These are phyloP conservation scores for Elaeagnus macrophylla DNA, from an alignment of 306 rosid genomes.

Conservation along the genomic window DNA sequence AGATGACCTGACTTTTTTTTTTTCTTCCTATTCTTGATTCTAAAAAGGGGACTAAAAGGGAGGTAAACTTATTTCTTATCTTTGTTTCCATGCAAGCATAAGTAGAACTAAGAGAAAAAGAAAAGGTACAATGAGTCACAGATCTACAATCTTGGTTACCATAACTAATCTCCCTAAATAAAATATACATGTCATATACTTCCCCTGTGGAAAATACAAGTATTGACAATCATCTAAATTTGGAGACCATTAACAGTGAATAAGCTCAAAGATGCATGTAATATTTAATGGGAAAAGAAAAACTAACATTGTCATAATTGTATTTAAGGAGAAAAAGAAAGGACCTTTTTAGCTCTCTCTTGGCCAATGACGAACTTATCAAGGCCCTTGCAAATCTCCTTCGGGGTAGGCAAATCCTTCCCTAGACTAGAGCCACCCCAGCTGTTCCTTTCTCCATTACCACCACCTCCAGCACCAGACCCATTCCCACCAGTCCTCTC, in stretches of 20 bases:
- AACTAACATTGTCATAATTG: conserved; percentile 1
- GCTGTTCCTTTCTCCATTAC: conserved; percentile 37
- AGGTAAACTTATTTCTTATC: neutral
- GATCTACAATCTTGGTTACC: neutral
- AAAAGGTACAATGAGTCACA: neutral
- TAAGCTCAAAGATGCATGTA: too few species aligned
- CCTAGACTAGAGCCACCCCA: conserved; percentile 98
- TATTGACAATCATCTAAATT: too few species aligned
- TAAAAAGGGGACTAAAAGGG: neutral
- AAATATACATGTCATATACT: too few species aligned
- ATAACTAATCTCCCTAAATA: neutral
- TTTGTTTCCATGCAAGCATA: neutral
- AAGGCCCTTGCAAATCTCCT: conserved; percentile 84
- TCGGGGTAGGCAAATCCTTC: conserved; percentile 82
- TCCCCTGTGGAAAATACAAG: too few species aligned
- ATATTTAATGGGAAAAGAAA: too few species aligned
- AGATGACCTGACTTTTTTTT: neutral
- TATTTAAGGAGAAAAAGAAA: neutral
- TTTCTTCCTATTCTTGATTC: neutral
- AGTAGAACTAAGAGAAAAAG: neutral
- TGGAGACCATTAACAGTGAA: too few species aligned
- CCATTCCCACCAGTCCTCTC: conserved; percentile 36
- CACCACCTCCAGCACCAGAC: conserved; percentile 26
- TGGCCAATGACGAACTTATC: conserved; percentile 96
- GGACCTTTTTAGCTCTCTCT: conserved; percentile 80